Percentiles rank a stretch among this genome's conserved stretches.
phyloP scores from a whole-genome alignment of 495 filamentous ascomycete genomes.

The Aspergillus leporis region DNA sequence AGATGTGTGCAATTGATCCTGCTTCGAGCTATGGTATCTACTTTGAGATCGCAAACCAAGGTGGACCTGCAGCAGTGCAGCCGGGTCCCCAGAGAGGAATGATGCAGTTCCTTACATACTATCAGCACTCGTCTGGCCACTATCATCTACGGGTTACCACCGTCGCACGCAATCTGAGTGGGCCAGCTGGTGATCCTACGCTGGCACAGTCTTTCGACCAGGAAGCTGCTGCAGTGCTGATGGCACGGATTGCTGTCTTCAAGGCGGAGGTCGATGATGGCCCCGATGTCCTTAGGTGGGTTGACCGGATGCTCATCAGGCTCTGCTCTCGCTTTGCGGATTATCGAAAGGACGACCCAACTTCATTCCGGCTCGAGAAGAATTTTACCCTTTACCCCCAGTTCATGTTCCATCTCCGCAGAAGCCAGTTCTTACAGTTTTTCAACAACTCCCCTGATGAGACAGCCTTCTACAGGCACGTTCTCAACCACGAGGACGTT shows the following conservation, averaged over 20 bases:
- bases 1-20: constrained; percentile 98
- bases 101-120: constrained; percentile 99
- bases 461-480: constrained; percentile 97
- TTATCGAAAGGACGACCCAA: constrained; percentile 97
- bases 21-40: constrained; percentile 92
- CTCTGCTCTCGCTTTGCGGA: constrained; percentile 97
- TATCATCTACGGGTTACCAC: constrained; percentile 97
- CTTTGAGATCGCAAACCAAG: constrained; percentile 96
- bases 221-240: constrained; percentile 95
- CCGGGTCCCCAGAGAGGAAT: constrained; percentile 88
- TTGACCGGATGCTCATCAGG: constrained; percentile 97
- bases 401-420: constrained; percentile 99
- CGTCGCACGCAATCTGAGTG: constrained; percentile 86
- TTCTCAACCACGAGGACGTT: constrained; percentile 96
- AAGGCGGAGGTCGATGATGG: constrained; percentile 99
- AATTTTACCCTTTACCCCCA: constrained; percentile 99
- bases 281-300: constrained; percentile 98
- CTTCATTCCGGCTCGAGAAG: constrained; percentile 97
- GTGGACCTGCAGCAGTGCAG: constrained; percentile 80
- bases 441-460: constrained; percentile 99
- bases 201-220: constrained; percentile 98
- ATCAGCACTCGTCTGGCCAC: constrained; percentile 94
- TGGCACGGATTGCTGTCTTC: constrained; percentile 98
- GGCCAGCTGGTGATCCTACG: constrained; percentile 94
- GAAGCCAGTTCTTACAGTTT: constrained; percentile 97